These are phyloP conservation scores for Trichoderma koningiopsis DNA, from an alignment of 2,329 filamentous ascomycete species.

Conservation along the genomic window DNA sequence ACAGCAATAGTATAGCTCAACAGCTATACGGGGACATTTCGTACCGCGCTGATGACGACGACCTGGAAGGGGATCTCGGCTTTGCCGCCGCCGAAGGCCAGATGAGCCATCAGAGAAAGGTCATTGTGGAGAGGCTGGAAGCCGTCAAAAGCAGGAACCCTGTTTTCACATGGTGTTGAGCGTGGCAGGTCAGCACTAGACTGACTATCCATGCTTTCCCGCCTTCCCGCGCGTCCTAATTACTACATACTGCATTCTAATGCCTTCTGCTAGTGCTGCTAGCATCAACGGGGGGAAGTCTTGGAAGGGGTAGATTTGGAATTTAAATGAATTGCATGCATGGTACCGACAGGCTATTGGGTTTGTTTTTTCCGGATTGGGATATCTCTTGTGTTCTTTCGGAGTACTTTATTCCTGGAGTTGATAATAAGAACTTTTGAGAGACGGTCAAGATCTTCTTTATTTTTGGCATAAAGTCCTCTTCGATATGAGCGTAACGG, in stretches of 20 bases:
- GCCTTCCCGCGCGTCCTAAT: neutral
- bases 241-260: neutral
- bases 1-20: conserved; percentile 55
- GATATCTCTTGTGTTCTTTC: neutral
- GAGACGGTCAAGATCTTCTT: neutral
- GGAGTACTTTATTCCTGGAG: neutral
- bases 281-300: neutral
- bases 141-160: conserved; percentile 94
- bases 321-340: conserved; percentile 6
- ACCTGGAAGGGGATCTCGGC: conserved; percentile 88
- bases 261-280: neutral
- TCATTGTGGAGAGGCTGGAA: conserved; percentile 95
- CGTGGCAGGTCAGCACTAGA: conserved; percentile 17
- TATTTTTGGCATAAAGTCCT: neutral
- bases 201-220: conserved; percentile 4
- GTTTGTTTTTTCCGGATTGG: neutral
- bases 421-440: neutral
- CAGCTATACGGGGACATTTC: conserved; percentile 50
- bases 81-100: conserved; percentile 93
- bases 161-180: conserved; percentile 94
- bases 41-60: conserved; percentile 61
- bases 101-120: conserved; percentile 87
- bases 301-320: neutral
- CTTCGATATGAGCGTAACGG: neutral
- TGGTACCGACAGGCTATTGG: conserved; percentile 5